These are phyloP conservation scores for Colletotrichum scovillei DNA, from an alignment of 2,329 filamentous ascomycete genomes.

Conservation along the genomic window DNA sequence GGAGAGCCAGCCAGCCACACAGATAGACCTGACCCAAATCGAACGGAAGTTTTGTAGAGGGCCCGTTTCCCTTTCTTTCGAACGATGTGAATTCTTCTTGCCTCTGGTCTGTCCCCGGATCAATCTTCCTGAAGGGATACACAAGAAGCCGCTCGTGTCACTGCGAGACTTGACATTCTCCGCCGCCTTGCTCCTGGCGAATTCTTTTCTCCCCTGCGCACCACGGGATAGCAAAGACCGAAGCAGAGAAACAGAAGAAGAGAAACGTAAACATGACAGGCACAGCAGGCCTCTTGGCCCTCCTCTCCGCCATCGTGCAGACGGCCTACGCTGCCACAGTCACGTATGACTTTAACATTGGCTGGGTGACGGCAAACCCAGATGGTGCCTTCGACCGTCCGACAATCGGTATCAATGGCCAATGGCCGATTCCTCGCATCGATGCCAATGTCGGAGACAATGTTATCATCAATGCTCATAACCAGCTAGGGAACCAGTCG, in stretches of 20 bases:
- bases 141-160: neutral
- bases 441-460: conserved; percentile 72
- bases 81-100: neutral
- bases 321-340: conserved; percentile 52
- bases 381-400: conserved; percentile 73
- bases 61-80: neutral
- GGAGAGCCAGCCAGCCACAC: too few relatives aligned
- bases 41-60: neutral
- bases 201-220: neutral
- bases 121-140: neutral
- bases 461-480: conserved; percentile 68
- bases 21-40: neutral
- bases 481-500: conserved; percentile 70
- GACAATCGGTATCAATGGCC: conserved; percentile 81
- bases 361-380: conserved; percentile 78
- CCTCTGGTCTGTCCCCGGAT: neutral
- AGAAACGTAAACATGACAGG: neutral
- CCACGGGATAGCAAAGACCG: neutral
- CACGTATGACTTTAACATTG: conserved; percentile 74
- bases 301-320: conserved; percentile 25
- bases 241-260: neutral
- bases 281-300: conserved; percentile 13
- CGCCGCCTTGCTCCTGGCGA: neutral
- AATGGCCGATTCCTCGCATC: conserved; percentile 79
- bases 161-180: neutral